phyloP scores from a whole-genome alignment of 352 stramenopile species.

The Chrysophaeum taylorii region DNA sequence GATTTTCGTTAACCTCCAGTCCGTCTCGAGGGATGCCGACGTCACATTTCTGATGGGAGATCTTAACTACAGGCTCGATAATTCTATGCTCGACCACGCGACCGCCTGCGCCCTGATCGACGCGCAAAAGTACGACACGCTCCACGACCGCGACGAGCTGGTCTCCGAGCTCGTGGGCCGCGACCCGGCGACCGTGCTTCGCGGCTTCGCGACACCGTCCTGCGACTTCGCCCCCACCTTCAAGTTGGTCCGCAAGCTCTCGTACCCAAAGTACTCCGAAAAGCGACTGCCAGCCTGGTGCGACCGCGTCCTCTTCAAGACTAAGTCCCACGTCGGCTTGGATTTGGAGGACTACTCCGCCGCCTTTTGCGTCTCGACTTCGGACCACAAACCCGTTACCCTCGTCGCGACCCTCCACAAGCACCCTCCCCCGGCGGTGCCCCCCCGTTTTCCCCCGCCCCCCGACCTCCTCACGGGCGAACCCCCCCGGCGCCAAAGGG shows the following conservation, averaged over 20 bases:
- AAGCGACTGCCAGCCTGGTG: background rate
- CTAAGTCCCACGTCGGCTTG: background rate
- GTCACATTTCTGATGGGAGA: background rate
- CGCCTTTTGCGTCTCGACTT: background rate
- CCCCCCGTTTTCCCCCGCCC: too few relatives aligned
- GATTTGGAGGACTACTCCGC: too few relatives aligned
- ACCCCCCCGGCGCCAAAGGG: too few relatives aligned
- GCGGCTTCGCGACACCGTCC: background rate
- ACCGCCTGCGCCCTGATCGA: too few relatives aligned
- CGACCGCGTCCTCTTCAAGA: background rate
- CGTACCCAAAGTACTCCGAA: background rate
- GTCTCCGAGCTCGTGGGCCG: background rate
- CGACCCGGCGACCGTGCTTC: background rate
- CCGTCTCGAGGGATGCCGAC: background rate
- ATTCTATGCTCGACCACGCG: background rate
- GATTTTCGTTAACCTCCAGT: background rate
- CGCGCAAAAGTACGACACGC: background rate
- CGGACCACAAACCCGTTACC: conserved; percentile 9
- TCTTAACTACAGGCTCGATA: background rate
- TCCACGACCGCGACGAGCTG: background rate
- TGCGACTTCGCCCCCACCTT: background rate
- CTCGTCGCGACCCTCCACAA: too few relatives aligned
- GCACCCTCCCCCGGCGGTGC: too few relatives aligned
- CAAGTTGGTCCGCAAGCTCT: background rate
- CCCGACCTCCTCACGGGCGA: too few relatives aligned